Evolutionary conservation across 169 alveolate species (phyloP).

Genomic region (Plasmodium blacklocki): DNA sequence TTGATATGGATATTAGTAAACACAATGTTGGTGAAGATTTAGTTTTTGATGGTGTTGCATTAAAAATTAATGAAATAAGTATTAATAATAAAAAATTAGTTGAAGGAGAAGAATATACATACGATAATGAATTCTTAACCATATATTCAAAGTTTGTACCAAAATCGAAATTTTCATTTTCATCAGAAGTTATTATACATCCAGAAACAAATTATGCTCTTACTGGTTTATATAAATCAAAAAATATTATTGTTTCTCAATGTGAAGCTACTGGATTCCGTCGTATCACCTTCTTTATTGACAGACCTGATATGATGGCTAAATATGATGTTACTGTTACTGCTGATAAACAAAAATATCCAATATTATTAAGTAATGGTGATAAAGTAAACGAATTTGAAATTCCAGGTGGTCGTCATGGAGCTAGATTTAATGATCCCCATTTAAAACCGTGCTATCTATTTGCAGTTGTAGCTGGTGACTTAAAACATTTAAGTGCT

Average conservation of each 20-base stretch:
- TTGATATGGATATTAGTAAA: conserved; percentile 81
- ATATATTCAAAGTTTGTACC: conserved; percentile 82
- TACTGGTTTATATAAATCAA: conserved; percentile 91
- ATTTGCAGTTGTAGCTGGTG: conserved; percentile 95
- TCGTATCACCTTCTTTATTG: conserved; percentile 91
- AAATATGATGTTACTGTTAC: conserved; percentile 86
- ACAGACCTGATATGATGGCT: conserved; percentile 94
- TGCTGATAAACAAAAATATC: conserved; percentile 90
- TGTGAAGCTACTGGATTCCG: conserved; percentile 95
- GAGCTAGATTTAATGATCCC: conserved; percentile 92
- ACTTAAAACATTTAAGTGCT: conserved; percentile 83
- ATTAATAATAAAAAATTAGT: conserved; percentile 84
- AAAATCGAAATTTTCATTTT: conserved; percentile 77
- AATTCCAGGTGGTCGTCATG: conserved; percentile 84
- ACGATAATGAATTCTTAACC: conserved; percentile 83
- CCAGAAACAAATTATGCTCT: conserved; percentile 88
- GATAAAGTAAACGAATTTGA: conserved; percentile 86
- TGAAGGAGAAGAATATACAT: conserved; percentile 82
- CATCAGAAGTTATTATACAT: conserved; percentile 86
- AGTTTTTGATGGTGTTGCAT: conserved; percentile 90
- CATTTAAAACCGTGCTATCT: conserved; percentile 93
- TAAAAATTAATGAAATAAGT: conserved; percentile 84
- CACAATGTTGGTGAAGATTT: conserved; percentile 86
- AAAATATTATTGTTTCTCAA: conserved; percentile 91
- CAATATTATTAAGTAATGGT: conserved; percentile 91